Conservation (phyloP, 164 flowering plant species). For the Nelumbo lutea region DNA sequence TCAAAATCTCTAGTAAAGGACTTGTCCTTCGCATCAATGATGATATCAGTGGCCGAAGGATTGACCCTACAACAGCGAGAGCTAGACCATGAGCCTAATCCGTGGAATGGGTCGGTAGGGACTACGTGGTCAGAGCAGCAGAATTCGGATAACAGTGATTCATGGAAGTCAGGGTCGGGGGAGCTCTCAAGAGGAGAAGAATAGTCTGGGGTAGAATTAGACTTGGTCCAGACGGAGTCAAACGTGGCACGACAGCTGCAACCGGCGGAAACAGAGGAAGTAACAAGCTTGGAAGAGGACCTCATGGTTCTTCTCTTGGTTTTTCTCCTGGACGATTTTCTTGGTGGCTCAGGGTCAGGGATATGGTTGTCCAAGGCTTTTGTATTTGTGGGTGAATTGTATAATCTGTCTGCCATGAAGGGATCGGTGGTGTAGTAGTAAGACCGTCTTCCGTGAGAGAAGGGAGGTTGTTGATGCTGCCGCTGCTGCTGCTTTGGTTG, state of each 20-base stretch:
- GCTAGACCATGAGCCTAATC: slow-evolving; percentile 18
- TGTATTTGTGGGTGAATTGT: slow-evolving; percentile 19
- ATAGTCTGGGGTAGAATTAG: slow-evolving; percentile 15
- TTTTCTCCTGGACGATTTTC: slow-evolving; percentile 27
- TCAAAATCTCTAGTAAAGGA: slow-evolving; percentile 11
- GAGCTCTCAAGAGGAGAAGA: slow-evolving; percentile 15
- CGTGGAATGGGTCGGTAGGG: slow-evolving; percentile 9
- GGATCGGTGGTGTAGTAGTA: slow-evolving; percentile 48
- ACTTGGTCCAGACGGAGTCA: slow-evolving; percentile 15
- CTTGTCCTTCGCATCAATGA: slow-evolving; percentile 36
- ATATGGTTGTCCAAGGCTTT: slow-evolving; percentile 24
- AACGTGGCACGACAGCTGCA: slow-evolving; percentile 23
- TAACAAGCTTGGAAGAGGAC: slow-evolving; percentile 24
- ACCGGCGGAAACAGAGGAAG: slow-evolving; percentile 28
- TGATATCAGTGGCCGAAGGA: slow-evolving; percentile 42
- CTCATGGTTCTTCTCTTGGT: slow-evolving; percentile 26
- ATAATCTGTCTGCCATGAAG: slow-evolving; percentile 9
- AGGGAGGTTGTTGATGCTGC: neutral
- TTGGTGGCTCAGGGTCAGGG: slow-evolving; percentile 41
- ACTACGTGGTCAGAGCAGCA: neutral
- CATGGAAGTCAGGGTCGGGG: slow-evolving; percentile 13
- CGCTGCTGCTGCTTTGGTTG: slow-evolving; percentile 14
- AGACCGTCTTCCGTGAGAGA: slow-evolving; percentile 40
- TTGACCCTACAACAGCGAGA: slow-evolving; percentile 31
- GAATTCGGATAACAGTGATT: slow-evolving; percentile 1